Conservation (phyloP, 192 early-diverging fungal genomes). For the Phycomyces nitens region DNA sequence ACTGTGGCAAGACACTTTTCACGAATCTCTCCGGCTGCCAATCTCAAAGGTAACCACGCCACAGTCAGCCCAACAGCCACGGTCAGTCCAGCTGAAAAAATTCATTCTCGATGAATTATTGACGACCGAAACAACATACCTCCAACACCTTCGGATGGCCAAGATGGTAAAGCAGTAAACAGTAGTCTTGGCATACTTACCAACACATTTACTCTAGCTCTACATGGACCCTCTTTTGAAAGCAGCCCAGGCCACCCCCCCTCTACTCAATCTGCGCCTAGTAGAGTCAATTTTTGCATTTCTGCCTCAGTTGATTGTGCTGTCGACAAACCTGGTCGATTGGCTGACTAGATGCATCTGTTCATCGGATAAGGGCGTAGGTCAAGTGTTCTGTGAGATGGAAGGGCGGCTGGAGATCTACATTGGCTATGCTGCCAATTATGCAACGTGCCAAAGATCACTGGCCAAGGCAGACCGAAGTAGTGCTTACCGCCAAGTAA, state of each 20-base stretch:
- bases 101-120: conserved; percentile 42
- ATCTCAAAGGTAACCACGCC: neutral
- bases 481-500: conserved; percentile 24
- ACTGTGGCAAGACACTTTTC: neutral
- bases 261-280: conserved; percentile 30
- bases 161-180: conserved; percentile 33
- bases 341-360: conserved; percentile 10
- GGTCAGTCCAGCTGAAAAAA: conserved; percentile 17
- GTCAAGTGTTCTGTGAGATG: conserved; percentile 27
- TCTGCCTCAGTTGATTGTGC: conserved; percentile 27
- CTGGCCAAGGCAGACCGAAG: conserved; percentile 25
- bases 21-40: neutral
- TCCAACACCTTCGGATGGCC: conserved; percentile 40
- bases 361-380: conserved; percentile 9
- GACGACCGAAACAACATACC: conserved; percentile 43
- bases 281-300: conserved; percentile 34
- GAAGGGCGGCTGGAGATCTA: conserved; percentile 29
- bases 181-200: neutral
- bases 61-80: neutral
- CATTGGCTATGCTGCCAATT: conserved; percentile 31
- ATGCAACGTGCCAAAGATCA: conserved; percentile 18
- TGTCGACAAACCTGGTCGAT: conserved; percentile 20
- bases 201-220: conserved; percentile 15
- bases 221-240: conserved; percentile 40
- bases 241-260: conserved; percentile 14